Percentiles rank a stretch among this genome's conserved stretches.
Conservation (phyloP, 805 yeast species). For the Debaryomyces maramus region DNA sequence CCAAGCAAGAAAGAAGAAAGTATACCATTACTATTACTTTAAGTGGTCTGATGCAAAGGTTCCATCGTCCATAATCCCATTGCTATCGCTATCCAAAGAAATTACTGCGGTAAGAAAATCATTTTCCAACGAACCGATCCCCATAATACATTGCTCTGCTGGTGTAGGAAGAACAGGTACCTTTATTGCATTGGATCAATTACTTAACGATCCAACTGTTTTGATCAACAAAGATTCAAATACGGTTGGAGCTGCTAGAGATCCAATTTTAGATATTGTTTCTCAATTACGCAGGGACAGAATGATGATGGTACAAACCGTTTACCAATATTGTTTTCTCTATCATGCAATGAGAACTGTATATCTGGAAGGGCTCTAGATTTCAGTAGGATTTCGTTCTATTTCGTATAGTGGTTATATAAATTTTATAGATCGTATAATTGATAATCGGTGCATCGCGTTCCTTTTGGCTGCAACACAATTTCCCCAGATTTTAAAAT, state of each 20-base stretch:
- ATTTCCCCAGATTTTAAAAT: too few species aligned
- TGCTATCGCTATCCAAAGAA: slow-evolving; percentile 24
- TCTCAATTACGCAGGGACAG: slow-evolving; percentile 29
- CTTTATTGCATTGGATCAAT: slow-evolving; percentile 36
- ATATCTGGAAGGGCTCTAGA: not conserved
- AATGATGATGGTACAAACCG: slow-evolving; percentile 47
- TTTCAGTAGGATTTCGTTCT: too few species aligned
- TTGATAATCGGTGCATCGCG: not conserved
- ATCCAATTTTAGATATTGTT: slow-evolving; percentile 31
- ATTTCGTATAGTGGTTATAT: too few species aligned
- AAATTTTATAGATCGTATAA: not conserved
- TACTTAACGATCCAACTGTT: slow-evolving; percentile 17
- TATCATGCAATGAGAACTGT: slow-evolving; percentile 25
- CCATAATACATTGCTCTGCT: slow-evolving; percentile 46
- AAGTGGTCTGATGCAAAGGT: slow-evolving; percentile 47
- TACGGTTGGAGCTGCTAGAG: slow-evolving; percentile 12
- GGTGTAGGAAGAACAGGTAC: slow-evolving; percentile 51
- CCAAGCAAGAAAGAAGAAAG: slow-evolving; percentile 20
- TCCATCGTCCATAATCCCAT: slow-evolving; percentile 35
- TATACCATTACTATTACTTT: slow-evolving; percentile 41
- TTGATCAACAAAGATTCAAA: not conserved
- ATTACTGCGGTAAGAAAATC: slow-evolving; percentile 11
- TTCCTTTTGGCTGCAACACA: not conserved
- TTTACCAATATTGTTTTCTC: slow-evolving; percentile 36
- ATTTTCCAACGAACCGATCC: slow-evolving; percentile 13